Conservation (phyloP, 225 moss, liverwort and hornwort species). For the Marchantia polymorpha region DNA sequence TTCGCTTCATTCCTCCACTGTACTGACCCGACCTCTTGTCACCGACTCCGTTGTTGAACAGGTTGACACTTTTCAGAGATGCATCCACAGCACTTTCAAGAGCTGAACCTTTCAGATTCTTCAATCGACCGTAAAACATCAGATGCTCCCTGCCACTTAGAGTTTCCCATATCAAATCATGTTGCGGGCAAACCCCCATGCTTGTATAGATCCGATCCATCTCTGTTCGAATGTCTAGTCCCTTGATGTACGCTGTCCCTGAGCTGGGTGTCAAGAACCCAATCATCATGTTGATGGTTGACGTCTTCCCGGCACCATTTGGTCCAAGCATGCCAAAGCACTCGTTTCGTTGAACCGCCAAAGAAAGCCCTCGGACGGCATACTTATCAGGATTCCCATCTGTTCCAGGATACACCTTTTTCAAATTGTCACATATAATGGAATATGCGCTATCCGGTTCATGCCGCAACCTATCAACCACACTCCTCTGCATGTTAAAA, state of each 20-base stretch:
- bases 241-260: conserved; percentile 85
- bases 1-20: conserved; percentile 96
- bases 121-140: conserved; percentile 83
- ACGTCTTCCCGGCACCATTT: conserved; percentile 91
- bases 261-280: conserved; percentile 86
- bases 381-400: conserved; percentile 84
- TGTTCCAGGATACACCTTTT: conserved; percentile 69
- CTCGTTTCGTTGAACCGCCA: conserved; percentile 69
- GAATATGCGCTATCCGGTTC: conserved; percentile 40
- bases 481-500: conserved; percentile 44
- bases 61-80: conserved; percentile 79
- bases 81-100: conserved; percentile 62
- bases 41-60: conserved; percentile 69
- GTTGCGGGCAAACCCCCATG: conserved; percentile 98
- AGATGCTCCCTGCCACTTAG: conserved; percentile 81
- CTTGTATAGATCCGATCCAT: conserved; percentile 76
- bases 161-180: conserved; percentile 85
- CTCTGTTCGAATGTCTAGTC: conserved; percentile 66
- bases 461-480: conserved; percentile 54
- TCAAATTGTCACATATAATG: conserved; percentile 79
- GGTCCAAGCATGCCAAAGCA: conserved; percentile 95
- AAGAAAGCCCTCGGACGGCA: conserved; percentile 79
- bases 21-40: conserved; percentile 68
- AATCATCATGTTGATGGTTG: conserved; percentile 98
- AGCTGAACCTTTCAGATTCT: conserved; percentile 73